Evolutionary conservation across 2,329 filamentous ascomycete species (phyloP).

Genomic region (Penicillium vulpinum): DNA sequence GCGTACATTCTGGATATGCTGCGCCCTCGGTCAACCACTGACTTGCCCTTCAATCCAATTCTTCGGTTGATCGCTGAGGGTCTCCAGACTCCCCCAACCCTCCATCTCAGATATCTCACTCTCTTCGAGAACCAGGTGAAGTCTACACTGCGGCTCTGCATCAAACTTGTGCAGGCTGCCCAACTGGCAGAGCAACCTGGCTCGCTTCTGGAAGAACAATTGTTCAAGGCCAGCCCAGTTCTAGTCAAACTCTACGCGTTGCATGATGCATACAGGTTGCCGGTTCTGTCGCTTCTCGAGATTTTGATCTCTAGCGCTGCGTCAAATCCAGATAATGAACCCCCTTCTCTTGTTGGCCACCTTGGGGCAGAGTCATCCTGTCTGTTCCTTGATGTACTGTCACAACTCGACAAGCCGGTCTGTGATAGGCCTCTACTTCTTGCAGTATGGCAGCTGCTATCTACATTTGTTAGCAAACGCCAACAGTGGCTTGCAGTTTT

Average conservation of each 20-base stretch:
- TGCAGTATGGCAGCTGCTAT: conserved; percentile 80
- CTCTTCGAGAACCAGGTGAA: conserved; percentile 64
- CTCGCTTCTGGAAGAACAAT: conserved; percentile 69
- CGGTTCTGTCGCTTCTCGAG: conserved; percentile 69
- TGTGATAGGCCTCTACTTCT: conserved; percentile 64
- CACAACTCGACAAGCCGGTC: conserved; percentile 74
- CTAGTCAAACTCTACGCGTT: conserved; percentile 74
- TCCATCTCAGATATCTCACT: conserved; percentile 58
- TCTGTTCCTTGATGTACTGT: conserved; percentile 77
- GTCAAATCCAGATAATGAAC: conserved; percentile 64
- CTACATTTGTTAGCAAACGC: conserved; percentile 79
- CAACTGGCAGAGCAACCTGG: conserved; percentile 63
- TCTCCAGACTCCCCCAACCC: conserved; percentile 61
- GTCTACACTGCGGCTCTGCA: conserved; percentile 65
- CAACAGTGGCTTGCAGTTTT: conserved; percentile 97
- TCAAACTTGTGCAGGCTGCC: conserved; percentile 69
- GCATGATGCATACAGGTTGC: conserved; percentile 64
- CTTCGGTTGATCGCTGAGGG: conserved; percentile 67
- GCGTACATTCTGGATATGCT: conserved; percentile 76
- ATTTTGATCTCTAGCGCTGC: conserved; percentile 70
- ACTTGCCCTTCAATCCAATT: conserved; percentile 74
- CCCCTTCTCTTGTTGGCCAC: conserved; percentile 90
- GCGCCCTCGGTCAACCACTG: conserved; percentile 66
- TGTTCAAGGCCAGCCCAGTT: conserved; percentile 78
- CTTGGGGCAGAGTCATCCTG: conserved; percentile 79